Percentiles rank a stretch among this genome's conserved stretches.
Evolutionary conservation across 345 rosid genomes (phyloP).

Genomic region (Pelargonium nanum): DNA sequence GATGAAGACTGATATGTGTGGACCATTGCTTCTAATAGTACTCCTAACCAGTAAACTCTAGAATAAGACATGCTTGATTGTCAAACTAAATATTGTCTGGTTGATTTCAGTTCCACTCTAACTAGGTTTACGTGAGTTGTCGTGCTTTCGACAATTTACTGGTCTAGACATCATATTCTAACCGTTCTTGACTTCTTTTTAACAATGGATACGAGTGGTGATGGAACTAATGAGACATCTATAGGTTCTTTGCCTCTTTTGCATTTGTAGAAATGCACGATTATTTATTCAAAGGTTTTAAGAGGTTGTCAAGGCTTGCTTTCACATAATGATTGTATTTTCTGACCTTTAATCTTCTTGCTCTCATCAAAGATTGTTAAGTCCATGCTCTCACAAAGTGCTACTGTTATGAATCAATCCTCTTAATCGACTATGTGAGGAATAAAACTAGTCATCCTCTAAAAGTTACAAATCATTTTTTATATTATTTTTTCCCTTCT

Average conservation of each 20-base stretch:
- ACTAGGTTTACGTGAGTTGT: too few relatives aligned
- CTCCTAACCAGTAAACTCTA: too few relatives aligned
- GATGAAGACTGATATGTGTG: too few relatives aligned
- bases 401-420: not conserved
- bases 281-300: not conserved
- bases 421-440: not conserved
- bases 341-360: not conserved
- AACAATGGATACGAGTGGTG: too few relatives aligned
- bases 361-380: not conserved
- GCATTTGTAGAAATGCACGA: not conserved
- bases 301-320: not conserved
- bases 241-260: not conserved
- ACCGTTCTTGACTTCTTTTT: too few relatives aligned
- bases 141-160: too few relatives aligned
- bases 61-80: too few relatives aligned
- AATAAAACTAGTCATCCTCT: not conserved
- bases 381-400: not conserved
- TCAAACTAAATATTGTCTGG: too few relatives aligned
- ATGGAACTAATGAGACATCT: too few relatives aligned
- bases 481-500: constrained; percentile 2
- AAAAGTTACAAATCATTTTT: not conserved
- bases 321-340: not conserved
- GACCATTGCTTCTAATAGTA: too few relatives aligned
- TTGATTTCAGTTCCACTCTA: too few relatives aligned
- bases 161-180: too few relatives aligned